A percentile compares a stretch with the other conserved stretches of the same genome.
phyloP scores from a whole-genome alignment of 2,329 filamentous ascomycete genomes.

The Elsinoe ampelina region DNA sequence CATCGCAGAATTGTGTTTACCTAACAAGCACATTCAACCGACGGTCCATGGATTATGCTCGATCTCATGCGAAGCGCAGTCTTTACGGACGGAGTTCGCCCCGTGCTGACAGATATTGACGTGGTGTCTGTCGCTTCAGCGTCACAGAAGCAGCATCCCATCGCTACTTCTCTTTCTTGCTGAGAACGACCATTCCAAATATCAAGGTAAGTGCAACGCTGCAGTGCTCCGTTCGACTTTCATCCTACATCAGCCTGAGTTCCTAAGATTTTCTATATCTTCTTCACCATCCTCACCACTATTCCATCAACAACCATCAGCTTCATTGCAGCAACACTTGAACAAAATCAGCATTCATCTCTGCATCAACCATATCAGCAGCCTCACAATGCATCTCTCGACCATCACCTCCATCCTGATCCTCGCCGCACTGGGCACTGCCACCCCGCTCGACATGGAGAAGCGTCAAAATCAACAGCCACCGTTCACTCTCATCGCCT shows the following conservation, averaged over 20 bases:
- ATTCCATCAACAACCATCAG: conserved; percentile 10
- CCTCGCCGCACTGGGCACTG: background rate
- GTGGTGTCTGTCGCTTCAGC: background rate
- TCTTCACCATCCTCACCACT: background rate
- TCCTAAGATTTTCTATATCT: conserved; percentile 6
- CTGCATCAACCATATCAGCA: background rate
- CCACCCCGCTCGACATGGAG: background rate
- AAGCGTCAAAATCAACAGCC: conserved; percentile 7
- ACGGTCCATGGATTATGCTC: no score
- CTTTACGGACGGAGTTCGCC: no score
- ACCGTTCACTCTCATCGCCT: conserved; percentile 17
- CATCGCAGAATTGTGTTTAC: no score
- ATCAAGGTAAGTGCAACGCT: background rate
- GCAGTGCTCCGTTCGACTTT: background rate
- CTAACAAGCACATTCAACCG: no score
- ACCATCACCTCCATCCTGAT: background rate
- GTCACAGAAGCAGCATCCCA: background rate
- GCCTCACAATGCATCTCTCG: background rate
- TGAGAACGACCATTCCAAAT: background rate
- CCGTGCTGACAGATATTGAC: background rate
- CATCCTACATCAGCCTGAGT: conserved; percentile 2
- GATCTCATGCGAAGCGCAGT: no score
- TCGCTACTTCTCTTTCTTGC: background rate
- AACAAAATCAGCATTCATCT: background rate
- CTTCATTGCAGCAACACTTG: background rate